Base-by-base conservation (phyloP, 768 basidiomycete species). In the Fibroporia radiculosa region DNA sequence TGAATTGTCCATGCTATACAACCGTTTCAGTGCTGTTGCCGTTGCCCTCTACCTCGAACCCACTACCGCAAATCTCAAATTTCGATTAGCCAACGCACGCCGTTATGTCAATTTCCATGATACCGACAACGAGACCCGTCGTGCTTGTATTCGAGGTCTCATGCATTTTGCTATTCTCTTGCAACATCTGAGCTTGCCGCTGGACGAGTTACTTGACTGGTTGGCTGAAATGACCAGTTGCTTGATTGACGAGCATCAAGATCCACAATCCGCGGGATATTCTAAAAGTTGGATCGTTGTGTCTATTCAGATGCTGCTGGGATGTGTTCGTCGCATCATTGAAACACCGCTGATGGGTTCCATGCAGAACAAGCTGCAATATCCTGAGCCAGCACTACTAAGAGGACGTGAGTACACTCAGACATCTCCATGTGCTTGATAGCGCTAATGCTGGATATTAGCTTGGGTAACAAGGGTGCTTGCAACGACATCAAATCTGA, bases 1-100 rank as follows among this genome's bases (percentile, higher is more conserved):
- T 26, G 77, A 85, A 28, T 68, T 86, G 2, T 84, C 88, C 1
- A 80, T 80, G 73, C 69, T 95, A 26, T 78, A 83, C 62, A 96
- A 96, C 62, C 79, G 92, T 7, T 79, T 88, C 54, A 78, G 75
- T 39, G 81, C 85, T 10, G 68, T 85, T 51, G 77, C 83, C 4
- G 68, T 88, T 22, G 80, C 79, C 3, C 71, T 86, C 33, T 74
- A 81, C 52, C 73, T 96, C 35, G 78, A 84, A 36, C 77, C 80
- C 0, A 62, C 69, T 0, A 57, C 67, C 1, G 52, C 67, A 2
- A 71, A 73, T 18, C 63, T 72, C 36, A 63, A 63, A 3, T 69
- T 72, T 34, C 77, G 84, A 13, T 61, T 93, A 32, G 62, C 70
- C n/a, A 79, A 78, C 42, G 82, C 84, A 5, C 76, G 72, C 14